phyloP scores from a whole-genome alignment of 305 asterid genomes.

The Fraxinus latifolia region DNA sequence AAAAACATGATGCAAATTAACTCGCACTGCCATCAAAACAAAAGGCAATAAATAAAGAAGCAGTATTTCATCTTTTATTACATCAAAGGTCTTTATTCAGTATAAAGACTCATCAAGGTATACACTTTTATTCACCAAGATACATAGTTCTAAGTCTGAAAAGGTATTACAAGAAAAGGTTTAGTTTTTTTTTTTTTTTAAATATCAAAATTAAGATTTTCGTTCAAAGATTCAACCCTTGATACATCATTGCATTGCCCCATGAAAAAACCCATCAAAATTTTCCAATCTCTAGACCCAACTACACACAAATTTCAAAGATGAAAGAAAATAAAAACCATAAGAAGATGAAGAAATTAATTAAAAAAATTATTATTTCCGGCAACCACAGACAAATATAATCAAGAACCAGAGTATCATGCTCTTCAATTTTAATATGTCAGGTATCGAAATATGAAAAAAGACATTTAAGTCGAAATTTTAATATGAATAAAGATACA shows the following conservation, averaged over 20 bases:
- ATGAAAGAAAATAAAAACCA: not conserved
- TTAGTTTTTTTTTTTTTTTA: not conserved
- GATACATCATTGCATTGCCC: constrained; percentile 24
- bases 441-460: not conserved
- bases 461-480: not conserved
- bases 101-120: not conserved
- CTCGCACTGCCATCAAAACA: not conserved
- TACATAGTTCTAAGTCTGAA: not conserved
- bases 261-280: not conserved
- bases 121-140: not conserved
- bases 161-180: not conserved
- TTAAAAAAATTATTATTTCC: not conserved
- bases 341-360: not conserved
- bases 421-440: not conserved
- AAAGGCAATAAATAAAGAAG: not conserved
- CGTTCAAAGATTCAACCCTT: constrained; percentile 24
- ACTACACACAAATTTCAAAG: not conserved
- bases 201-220: constrained; percentile 5
- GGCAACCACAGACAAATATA: not conserved
- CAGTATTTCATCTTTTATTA: not conserved
- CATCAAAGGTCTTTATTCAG: not conserved
- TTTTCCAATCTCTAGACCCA: constrained; percentile 16
- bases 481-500: not conserved
- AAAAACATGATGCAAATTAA: not conserved
- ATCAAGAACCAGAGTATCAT: not conserved